phyloP scores from a whole-genome alignment of 345 rosid species.

The Eucalyptus pauciflora region DNA sequence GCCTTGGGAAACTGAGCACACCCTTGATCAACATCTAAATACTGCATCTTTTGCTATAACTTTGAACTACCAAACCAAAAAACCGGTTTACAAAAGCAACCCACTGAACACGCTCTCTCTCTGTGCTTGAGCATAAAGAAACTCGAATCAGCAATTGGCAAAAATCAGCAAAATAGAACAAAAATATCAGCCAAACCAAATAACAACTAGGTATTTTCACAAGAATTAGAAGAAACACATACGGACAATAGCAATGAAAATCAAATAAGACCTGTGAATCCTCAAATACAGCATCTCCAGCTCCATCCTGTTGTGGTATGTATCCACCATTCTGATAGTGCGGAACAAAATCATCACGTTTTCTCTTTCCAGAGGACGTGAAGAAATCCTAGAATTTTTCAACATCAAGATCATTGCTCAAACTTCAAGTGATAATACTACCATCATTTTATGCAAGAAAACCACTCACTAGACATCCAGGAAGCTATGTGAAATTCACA shows the following conservation, averaged over 20 bases:
- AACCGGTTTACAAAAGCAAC: background rate
- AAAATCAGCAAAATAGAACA: background rate
- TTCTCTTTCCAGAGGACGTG: constrained; percentile 70
- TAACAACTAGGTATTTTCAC: background rate
- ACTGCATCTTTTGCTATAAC: background rate
- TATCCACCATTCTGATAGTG: constrained; percentile 77
- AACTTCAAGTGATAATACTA: background rate
- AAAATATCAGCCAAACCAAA: background rate
- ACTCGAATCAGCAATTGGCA: background rate
- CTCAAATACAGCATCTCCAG: constrained; percentile 46
- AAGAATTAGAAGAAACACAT: background rate
- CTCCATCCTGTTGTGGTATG: constrained; percentile 97
- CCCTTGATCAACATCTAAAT: background rate
- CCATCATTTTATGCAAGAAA: background rate
- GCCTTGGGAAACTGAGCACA: background rate
- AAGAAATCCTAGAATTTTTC: constrained; percentile 72
- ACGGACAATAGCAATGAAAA: background rate
- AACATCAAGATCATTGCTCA: constrained; percentile 1
- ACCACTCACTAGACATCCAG: background rate
- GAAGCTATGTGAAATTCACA: background rate
- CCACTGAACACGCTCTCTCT: background rate
- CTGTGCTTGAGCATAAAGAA: background rate
- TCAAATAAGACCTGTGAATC: constrained; percentile 14
- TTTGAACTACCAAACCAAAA: background rate
- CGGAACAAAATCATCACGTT: constrained; percentile 70